phyloP scores from a whole-genome alignment of 1,284 basidiomycete species.

The Amylostereum chailletii region DNA sequence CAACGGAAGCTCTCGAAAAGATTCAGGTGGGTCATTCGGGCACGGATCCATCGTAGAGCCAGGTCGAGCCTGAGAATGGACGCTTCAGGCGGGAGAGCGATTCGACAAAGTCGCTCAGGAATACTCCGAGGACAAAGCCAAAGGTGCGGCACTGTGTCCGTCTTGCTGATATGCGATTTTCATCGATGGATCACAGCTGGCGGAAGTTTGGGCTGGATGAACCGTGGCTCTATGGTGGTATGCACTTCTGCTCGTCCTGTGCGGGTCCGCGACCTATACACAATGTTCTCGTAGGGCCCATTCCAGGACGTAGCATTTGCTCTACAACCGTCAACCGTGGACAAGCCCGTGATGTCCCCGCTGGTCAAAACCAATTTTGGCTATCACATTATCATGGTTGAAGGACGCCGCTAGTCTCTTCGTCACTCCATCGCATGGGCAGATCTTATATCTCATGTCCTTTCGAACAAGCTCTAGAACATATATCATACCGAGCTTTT shows the following conservation, averaged over 20 bases:
- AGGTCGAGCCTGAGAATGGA: background rate
- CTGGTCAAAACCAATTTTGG: slow-evolving; percentile 76
- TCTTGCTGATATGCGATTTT: background rate
- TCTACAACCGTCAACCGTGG: slow-evolving; percentile 66
- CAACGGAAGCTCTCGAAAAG: slow-evolving; percentile 66
- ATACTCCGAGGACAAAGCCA: slow-evolving; percentile 84
- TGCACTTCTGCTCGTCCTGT: slow-evolving; percentile 12
- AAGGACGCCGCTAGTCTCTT: slow-evolving; percentile 54
- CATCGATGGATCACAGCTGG: slow-evolving; percentile 42
- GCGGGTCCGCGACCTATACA: background rate
- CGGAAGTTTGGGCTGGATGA: slow-evolving; percentile 80
- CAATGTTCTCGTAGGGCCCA: slow-evolving; percentile 34
- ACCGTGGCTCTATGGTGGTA: slow-evolving; percentile 72
- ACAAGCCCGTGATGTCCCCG: slow-evolving; percentile 61
- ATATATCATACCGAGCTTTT: too few relatives aligned
- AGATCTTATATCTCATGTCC: too few relatives aligned
- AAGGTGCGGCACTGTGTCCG: slow-evolving; percentile 30
- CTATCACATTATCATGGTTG: slow-evolving; percentile 87
- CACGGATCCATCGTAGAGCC: background rate
- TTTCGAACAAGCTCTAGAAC: too few relatives aligned
- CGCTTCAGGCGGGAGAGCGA: slow-evolving; percentile 51
- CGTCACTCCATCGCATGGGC: background rate
- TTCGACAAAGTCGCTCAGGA: slow-evolving; percentile 84
- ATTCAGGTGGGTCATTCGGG: slow-evolving; percentile 45
- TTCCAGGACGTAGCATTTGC: slow-evolving; percentile 82